Percentiles rank a stretch among this genome's conserved stretches.
Conservation (phyloP, 345 rosid genomes). For the Salix dunnii region DNA sequence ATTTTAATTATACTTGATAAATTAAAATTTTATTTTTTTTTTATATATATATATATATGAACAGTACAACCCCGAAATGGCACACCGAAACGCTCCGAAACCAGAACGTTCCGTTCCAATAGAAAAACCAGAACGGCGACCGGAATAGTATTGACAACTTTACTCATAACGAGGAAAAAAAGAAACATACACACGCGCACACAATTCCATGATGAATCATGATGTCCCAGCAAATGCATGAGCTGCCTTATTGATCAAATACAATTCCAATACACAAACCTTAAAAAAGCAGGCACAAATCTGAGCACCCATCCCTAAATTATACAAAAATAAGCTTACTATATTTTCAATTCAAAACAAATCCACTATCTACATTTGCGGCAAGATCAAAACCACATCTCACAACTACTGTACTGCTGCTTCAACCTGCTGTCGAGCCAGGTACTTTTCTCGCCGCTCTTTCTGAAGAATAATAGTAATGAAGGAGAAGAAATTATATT, state of each 20-base stretch:
- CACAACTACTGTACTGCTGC: slow-evolving; percentile 38
- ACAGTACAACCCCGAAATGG: no score
- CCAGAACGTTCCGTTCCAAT: no score
- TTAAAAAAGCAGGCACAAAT: background rate
- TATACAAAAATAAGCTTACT: background rate
- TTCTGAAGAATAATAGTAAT: slow-evolving; percentile 45
- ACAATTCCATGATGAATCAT: background rate
- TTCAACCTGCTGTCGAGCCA: slow-evolving; percentile 82
- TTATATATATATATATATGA: no score
- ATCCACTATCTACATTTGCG: slow-evolving; percentile 19
- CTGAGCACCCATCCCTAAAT: background rate
- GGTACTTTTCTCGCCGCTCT: slow-evolving; percentile 91
- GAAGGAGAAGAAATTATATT: background rate
- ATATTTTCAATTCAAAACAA: slow-evolving; percentile 11
- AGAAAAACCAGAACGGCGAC: no score
- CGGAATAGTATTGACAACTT: no score
- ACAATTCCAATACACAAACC: background rate
- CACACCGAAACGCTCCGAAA: no score
- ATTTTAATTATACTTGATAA: no score
- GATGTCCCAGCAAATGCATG: background rate
- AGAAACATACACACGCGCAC: no score
- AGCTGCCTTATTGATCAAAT: background rate
- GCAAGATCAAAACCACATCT: background rate
- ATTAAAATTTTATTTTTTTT: no score
- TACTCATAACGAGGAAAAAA: no score